These are phyloP conservation scores for Cladobotryum mycophilum DNA, from an alignment of 2,329 filamentous ascomycete species.

Conservation along the genomic window DNA sequence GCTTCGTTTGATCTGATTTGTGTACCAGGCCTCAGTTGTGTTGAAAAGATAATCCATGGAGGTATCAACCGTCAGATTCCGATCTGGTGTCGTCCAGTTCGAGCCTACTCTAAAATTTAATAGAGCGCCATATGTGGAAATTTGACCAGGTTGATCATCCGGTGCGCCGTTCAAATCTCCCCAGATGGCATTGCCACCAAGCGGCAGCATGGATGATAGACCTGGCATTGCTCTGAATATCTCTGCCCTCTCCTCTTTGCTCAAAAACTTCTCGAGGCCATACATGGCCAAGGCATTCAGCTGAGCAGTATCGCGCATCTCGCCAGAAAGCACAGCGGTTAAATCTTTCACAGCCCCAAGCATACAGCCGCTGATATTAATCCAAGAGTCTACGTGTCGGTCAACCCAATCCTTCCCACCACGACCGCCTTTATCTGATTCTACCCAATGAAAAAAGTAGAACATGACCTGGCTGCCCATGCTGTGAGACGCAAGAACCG, in stretches of 20 bases:
- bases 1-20: conserved; percentile 60
- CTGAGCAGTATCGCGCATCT: conserved; percentile 98
- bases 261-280: conserved; percentile 91
- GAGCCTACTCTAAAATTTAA: conserved; percentile 70
- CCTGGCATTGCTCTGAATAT: conserved; percentile 97
- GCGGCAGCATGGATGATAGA: conserved; percentile 91
- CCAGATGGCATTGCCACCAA: conserved; percentile 93
- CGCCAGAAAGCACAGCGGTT: conserved; percentile 84
- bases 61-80: conserved; percentile 76
- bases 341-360: conserved; percentile 87
- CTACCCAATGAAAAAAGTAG: conserved; percentile 76
- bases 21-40: conserved; percentile 81
- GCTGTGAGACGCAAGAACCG: conserved; percentile 83
- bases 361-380: conserved; percentile 98
- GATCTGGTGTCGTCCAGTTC: conserved; percentile 57
- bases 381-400: conserved; percentile 84
- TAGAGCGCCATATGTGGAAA: conserved; percentile 69
- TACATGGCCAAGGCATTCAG: conserved; percentile 96
- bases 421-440: conserved; percentile 67
- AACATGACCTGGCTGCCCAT: conserved; percentile 97
- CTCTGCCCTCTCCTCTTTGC: conserved; percentile 81
- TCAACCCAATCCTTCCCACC: conserved; percentile 90
- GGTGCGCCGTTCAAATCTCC: conserved; percentile 82
- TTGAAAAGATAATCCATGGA: conserved; percentile 72
- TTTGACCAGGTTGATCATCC: conserved; percentile 72